Base-by-base conservation (phyloP, 2,329 filamentous ascomycete genomes). In the Tolypocladium amazonense region DNA sequence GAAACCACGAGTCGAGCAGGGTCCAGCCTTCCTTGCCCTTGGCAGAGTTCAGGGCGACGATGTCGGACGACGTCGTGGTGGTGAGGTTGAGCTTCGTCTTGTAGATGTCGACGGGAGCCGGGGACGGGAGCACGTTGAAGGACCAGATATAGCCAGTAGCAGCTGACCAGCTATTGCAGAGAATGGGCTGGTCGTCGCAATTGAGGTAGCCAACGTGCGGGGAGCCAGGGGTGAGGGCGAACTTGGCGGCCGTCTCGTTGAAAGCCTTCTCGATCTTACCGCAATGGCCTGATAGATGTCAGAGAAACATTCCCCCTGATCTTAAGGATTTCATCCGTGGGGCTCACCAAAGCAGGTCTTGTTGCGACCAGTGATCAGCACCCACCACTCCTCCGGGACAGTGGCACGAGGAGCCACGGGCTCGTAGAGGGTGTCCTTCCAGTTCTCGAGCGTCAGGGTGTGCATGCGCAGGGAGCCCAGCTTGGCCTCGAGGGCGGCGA, bases 121-220 rank as follows among this genome's bases (percentile, higher is more conserved):
- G 86, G 61, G 81, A 76, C 62, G 88, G 85, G 62, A 88, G 81
- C 72, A 89, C 74, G 65, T 85, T 81, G 67, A 92, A 81, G 69
- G 88, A 78, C 79, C 87, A 88, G 63, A 92, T 72, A 63, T 77
- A 77, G 57, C 87, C 86, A 47, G 87, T 79, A 62, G 80, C 81
- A 62, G 84, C 80, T 47, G 84, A 84, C 88, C 88, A 91, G 62
- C 79, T 75, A 74, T 89, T 88, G 81, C 89, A 92, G 38, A 93
- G 83, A 58, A 91, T 80, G 58, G 83, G 83, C 73, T 92, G 81
- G 66, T 83, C 75, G 62, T 93, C 89, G 75, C 89, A 93, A 78
- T 92, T 85, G 67, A 92, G 71, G 63, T 84, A 75, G 59, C 79
- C 89, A 66, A 90, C 81, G 70, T 89, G 83, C 55, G 89, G 89